A percentile compares a stretch with the other conserved stretches of the same genome.
These are phyloP conservation scores for Solanum chmielewskii DNA, from an alignment of 257 asterid genomes.

Conservation along the genomic window DNA sequence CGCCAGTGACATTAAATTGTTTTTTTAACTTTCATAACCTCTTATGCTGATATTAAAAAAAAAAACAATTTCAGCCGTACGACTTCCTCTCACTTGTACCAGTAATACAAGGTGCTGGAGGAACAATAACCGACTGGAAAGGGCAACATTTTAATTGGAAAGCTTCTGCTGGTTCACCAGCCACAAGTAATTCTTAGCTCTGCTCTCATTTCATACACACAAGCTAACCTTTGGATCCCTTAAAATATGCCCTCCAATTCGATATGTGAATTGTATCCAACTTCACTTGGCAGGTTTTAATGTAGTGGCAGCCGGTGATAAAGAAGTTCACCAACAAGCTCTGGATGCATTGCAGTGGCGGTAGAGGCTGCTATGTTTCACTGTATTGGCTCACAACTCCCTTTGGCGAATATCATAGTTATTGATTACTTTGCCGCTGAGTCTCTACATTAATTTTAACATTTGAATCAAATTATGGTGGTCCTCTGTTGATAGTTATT, in stretches of 20 bases:
- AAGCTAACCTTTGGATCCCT: not conserved
- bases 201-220: not conserved
- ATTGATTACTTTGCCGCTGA: not conserved
- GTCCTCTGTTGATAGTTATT: not conserved
- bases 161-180: constrained; percentile 58
- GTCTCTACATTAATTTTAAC: not conserved
- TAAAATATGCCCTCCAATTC: not conserved
- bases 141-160: constrained; percentile 71
- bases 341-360: constrained; percentile 46
- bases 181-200: constrained; percentile 32
- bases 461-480: not conserved
- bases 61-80: constrained; percentile 55
- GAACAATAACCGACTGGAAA: constrained; percentile 78
- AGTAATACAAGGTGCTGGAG: constrained; percentile 96
- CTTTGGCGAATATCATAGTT: not conserved
- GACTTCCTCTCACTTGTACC: constrained; percentile 91
- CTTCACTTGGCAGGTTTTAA: constrained; percentile 48
- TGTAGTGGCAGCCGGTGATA: constrained; percentile 82
- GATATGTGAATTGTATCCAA: not conserved
- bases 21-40: not conserved
- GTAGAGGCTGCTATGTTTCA: constrained; percentile 1
- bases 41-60: not conserved
- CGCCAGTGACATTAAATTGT: not conserved
- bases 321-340: constrained; percentile 50
- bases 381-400: not conserved